Percentiles rank a stretch among this genome's conserved stretches.
Conservation (phyloP, 805 yeast species). For the Zygosaccharomyces rouxii region DNA sequence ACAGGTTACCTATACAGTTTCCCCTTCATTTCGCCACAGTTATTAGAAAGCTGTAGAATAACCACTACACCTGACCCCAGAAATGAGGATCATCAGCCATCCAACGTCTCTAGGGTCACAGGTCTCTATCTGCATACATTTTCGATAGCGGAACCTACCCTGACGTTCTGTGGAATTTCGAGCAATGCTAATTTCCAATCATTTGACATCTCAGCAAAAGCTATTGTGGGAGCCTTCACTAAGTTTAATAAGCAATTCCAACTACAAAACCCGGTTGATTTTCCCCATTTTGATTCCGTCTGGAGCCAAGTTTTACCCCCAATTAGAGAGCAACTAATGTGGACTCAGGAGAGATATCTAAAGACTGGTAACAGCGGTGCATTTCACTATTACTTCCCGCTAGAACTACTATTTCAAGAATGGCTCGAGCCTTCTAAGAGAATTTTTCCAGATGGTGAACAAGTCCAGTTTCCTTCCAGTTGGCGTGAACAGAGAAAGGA, state of each 20-base stretch:
- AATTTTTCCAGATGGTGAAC: slow-evolving; percentile 11
- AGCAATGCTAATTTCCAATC: slow-evolving; percentile 24
- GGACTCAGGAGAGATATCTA: slow-evolving; percentile 15
- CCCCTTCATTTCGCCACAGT: slow-evolving; percentile 16
- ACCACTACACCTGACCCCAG: slow-evolving; percentile 18
- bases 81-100: slow-evolving; percentile 12
- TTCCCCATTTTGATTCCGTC: slow-evolving; percentile 18
- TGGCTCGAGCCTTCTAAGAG: slow-evolving; percentile 17
- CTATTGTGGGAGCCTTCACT: slow-evolving; percentile 18
- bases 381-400: slow-evolving; percentile 20
- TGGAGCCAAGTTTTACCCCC: slow-evolving; percentile 22
- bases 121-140: slow-evolving; percentile 46
- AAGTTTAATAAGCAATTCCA: slow-evolving; percentile 13
- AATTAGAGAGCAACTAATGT: slow-evolving; percentile 16
- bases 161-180: slow-evolving; percentile 41
- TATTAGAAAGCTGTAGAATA: slow-evolving; percentile 16
- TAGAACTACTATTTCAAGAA: slow-evolving; percentile 10
- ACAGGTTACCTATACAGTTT: slow-evolving; percentile 42
- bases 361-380: slow-evolving; percentile 19
- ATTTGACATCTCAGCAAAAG: slow-evolving; percentile 19
- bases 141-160: slow-evolving; percentile 43
- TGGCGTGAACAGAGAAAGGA: slow-evolving; percentile 11
- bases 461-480: slow-evolving; percentile 12
- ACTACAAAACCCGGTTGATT: slow-evolving; percentile 11
- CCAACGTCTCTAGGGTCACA: slow-evolving; percentile 32